Evolutionary conservation across 495 filamentous ascomycete genomes (phyloP), one percentile per base, ranked within the genome.

Genomic region (Aspergillus conjunctus): DNA sequence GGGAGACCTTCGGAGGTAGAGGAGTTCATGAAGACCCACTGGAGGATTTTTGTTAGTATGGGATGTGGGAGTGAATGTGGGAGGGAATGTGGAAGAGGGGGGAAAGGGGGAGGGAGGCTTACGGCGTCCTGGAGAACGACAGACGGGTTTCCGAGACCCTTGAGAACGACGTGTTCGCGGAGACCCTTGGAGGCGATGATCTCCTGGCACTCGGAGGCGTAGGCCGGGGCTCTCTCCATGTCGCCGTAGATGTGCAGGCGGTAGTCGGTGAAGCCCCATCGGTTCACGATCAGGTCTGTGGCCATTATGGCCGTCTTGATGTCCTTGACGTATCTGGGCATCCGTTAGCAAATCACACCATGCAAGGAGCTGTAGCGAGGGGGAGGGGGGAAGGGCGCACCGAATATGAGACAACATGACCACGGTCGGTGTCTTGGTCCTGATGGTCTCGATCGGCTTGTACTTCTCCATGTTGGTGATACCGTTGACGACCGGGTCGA

Each of bases 401-500:
- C 81, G 82, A 33, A 87, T 78, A 62, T 87, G 83, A 20, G 81
- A 84, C 37, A 88, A 61, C 85, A 87, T 87, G 31, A 81, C 83
- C 2, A 87, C 85, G 0, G 85, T 88, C 0, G 85, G 84, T 14
- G 66, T 76, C 45, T 78, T 70, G 1, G 83, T 78, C 55, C 78
- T 78, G 66, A 87, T 83, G 31, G 79, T 72, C 55, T 83, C 73
- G 39, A 86, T 79, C 0, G 85, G 85, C 10, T 80, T 61, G 64
- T 86, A 88, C 58, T 77, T 81, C 58, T 83, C 73, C 84, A 86
- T 86, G 65, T 88, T 80, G 30, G 77, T 81, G 70, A 87, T 87
- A 30, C 85, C 85, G 59, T 88, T 88, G 53, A 87, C 85, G 14
- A 88, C 84, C 1, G 85, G 85, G 61, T 88, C 85, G 20, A 88